Evolutionary conservation across 2,329 filamentous ascomycete genomes (phyloP), one percentile per base, ranked within the genome.

Genomic region (Teratosphaeria gauchensis): DNA sequence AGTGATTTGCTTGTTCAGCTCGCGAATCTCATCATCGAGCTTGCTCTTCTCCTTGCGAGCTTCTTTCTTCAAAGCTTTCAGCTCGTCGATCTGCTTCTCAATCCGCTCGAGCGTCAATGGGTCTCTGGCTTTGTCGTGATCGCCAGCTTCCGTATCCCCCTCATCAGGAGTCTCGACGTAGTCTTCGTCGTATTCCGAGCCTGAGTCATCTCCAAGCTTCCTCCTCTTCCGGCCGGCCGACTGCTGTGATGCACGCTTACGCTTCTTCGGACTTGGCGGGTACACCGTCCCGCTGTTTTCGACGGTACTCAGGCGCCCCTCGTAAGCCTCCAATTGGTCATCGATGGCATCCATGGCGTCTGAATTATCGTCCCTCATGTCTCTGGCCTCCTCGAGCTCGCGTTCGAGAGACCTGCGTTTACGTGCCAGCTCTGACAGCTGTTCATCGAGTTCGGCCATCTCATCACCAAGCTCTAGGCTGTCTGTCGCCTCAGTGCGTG

Each of bases 281-380:
- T 73, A 79, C 1, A 78, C 76, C 1, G 64, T 73, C 56, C 78
- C 68, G 3, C 78, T 79, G 38, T 70, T 66, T 4, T 75, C 69
- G 1, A 76, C 5, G 2, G 73, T 62, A 2, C 74, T 69, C 38
- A 74, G 61, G 1, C 78, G 62, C 0, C 64, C 64, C 35, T 81
- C 76, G 75, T 78, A 82, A 1, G 67, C 62, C 14, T 81, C 78
- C 12, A 80, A 60, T 5, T 76, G 67, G 4, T 79, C 73, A 12
- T 76, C 75, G 9, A 72, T 64, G 3, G 75, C 67, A 3, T 75
- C 71, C 1, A 74, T 62, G 0, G 68, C 62, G 2, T 72, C 66
- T 7, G 63, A 62, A 58, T 73, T 75, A 3, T 72, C 68, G 1
- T 60, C 61, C 53, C 71, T 76, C 1, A 65, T 66, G 33, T 76